phyloP scores from a whole-genome alignment of 257 asterid genomes.

The Rehmannia glutinosa region DNA sequence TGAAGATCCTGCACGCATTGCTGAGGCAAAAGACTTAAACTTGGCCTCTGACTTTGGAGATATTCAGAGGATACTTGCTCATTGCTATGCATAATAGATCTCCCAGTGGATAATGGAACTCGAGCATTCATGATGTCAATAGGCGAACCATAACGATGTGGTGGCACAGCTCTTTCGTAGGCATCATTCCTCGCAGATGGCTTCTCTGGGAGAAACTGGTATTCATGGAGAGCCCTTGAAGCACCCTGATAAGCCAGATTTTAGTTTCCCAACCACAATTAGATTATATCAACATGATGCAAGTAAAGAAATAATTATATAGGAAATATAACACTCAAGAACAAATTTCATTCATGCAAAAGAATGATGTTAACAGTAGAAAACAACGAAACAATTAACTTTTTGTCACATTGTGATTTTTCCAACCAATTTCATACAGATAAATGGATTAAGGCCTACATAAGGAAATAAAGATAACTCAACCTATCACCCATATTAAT shows the following conservation, averaged over 20 bases:
- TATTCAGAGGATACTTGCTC: conserved; percentile 50
- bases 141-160: conserved; percentile 51
- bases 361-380: neutral
- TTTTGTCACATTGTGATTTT: no score
- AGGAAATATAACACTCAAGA: no score
- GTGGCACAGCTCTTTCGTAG: conserved; percentile 38
- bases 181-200: conserved; percentile 57
- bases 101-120: conserved; percentile 41
- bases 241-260: conserved; percentile 49
- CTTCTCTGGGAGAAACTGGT: conserved; percentile 84
- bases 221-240: conserved; percentile 62
- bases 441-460: no score
- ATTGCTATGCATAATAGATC: conserved; percentile 40
- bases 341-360: no score
- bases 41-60: conserved; percentile 50
- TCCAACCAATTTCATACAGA: no score
- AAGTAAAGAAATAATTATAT: neutral
- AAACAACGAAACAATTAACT: neutral
- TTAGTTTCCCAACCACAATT: conserved; percentile 13
- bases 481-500: no score
- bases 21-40: conserved; percentile 49
- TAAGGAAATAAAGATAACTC: no score
- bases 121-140: conserved; percentile 49
- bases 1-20: conserved; percentile 48
- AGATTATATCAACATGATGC: conserved; percentile 10